Conservation (phyloP, 352 stramenopile species). For the Halophytophthora polymorphica region DNA sequence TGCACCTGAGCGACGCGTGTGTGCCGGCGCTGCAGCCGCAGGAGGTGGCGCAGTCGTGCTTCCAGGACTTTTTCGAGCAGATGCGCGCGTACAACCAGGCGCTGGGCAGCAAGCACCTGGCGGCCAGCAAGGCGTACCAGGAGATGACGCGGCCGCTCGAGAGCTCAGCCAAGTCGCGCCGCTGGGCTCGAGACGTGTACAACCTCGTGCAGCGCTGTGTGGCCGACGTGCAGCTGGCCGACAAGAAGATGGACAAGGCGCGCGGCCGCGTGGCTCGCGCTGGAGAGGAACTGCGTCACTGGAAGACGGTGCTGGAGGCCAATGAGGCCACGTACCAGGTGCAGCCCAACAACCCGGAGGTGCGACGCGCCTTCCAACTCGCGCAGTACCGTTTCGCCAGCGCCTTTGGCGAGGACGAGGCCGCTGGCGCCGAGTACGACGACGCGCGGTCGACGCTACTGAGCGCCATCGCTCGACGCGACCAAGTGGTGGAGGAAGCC, state of each 20-base stretch:
- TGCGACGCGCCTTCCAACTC: slow-evolving; percentile 60
- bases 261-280: slow-evolving; percentile 55
- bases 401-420: slow-evolving; percentile 65
- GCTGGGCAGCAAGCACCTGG: slow-evolving; percentile 71
- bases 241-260: slow-evolving; percentile 81
- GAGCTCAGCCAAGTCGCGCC: slow-evolving; percentile 63
- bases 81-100: slow-evolving; percentile 81
- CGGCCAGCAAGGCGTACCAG: slow-evolving; percentile 68
- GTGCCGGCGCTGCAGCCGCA: slow-evolving; percentile 72
- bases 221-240: slow-evolving; percentile 56
- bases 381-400: slow-evolving; percentile 61
- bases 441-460: slow-evolving; percentile 52
- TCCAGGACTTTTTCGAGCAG: slow-evolving; percentile 72
- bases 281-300: slow-evolving; percentile 70
- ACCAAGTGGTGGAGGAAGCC: slow-evolving; percentile 80
- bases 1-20: slow-evolving; percentile 76
- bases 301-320: slow-evolving; percentile 66
- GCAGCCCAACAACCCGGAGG: slow-evolving; percentile 74
- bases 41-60: slow-evolving; percentile 78
- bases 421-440: slow-evolving; percentile 54
- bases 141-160: slow-evolving; percentile 81
- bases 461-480: slow-evolving; percentile 62
- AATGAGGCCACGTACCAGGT: slow-evolving; percentile 83
- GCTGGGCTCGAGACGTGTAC: slow-evolving; percentile 77
- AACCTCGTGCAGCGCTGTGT: slow-evolving; percentile 80